Conservation (phyloP, 371 early-diverging fungal species). For the Mortierella sp. region DNA sequence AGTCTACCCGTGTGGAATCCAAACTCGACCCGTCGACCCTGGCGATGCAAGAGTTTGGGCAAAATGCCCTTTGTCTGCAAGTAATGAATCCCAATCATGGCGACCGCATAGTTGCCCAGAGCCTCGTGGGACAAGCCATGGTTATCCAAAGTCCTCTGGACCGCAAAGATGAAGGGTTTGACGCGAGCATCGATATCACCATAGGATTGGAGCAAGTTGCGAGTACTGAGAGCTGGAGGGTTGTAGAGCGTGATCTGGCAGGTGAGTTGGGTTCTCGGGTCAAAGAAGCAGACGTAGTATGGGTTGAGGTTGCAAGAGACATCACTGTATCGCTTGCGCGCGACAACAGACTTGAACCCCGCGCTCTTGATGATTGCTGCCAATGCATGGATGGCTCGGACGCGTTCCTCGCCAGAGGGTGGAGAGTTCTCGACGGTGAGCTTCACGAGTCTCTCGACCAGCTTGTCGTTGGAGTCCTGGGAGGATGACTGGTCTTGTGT, state of each 20-base stretch:
- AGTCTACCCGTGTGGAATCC: background rate
- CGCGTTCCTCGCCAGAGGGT: background rate
- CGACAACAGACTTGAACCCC: background rate
- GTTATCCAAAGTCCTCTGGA: background rate
- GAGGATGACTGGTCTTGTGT: background rate
- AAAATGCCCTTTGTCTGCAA: background rate
- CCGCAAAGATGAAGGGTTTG: background rate
- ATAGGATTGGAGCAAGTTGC: background rate
- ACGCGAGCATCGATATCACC: background rate
- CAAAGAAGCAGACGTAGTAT: background rate
- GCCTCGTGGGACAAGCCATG: background rate
- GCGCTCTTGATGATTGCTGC: background rate
- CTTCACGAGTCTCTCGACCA: background rate
- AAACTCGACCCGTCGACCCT: background rate
- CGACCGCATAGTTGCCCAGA: background rate
- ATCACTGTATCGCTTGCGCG: background rate
- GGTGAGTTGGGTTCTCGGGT: background rate
- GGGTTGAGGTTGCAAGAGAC: background rate
- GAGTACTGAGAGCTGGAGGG: background rate
- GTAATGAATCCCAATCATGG: background rate
- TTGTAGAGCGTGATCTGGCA: background rate
- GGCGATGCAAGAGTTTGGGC: background rate
- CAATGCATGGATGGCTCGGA: background rate
- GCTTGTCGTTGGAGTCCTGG: background rate
- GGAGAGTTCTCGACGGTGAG: background rate